Base-by-base conservation (phyloP, 108 stramenopile genomes). In the Tribonema minus region DNA sequence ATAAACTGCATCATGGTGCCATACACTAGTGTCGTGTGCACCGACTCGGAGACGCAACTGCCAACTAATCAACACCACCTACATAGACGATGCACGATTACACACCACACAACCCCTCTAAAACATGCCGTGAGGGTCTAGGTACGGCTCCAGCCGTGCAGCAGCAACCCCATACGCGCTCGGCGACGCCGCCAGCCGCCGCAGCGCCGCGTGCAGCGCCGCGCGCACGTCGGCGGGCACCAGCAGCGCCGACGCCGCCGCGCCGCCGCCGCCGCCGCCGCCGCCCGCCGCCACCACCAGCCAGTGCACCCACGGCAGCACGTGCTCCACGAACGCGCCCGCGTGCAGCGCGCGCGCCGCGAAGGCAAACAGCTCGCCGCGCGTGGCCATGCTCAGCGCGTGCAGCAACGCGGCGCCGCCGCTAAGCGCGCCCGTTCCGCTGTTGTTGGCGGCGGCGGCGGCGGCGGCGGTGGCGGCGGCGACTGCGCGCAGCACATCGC, bases 221-320 rank as follows among this genome's bases (percentile, higher is more conserved):
- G 58, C 38, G 9, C 74, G 54, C 46, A 75, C 74, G 40, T 61
- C 64, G 1, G 41, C 9, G 4, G 74, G 26, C 27, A 75, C 46
- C 36, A 20, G 37, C 35, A 29, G 33, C 25, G 74, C 74, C 20
- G n/a, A n/a, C n/a, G n/a, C n/a, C n/a, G n/a, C n/a, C n/a, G n/a
- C n/a, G n/a, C n/a, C n/a, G n/a, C n/a, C n/a, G n/a, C n/a, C n/a
- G n/a, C n/a, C n/a, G n/a, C n/a, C n/a, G n/a, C n/a, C n/a, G n/a
- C n/a, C n/a, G n/a, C 66, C 46, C 4, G 64, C 74, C 33, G 27
- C 36, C 54, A 31, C 34, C 32, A 68, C 77, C 12, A 79, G 61
- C 38, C 66, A 67, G 37, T 68, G 66, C 33, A 79, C 68, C 77
- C 77, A 79, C 37, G 77, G 77, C 6, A 79, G 68, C 68, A 39